These are phyloP conservation scores for Megacollybia platyphylla DNA, from an alignment of 1,284 basidiomycete species.

Conservation along the genomic window DNA sequence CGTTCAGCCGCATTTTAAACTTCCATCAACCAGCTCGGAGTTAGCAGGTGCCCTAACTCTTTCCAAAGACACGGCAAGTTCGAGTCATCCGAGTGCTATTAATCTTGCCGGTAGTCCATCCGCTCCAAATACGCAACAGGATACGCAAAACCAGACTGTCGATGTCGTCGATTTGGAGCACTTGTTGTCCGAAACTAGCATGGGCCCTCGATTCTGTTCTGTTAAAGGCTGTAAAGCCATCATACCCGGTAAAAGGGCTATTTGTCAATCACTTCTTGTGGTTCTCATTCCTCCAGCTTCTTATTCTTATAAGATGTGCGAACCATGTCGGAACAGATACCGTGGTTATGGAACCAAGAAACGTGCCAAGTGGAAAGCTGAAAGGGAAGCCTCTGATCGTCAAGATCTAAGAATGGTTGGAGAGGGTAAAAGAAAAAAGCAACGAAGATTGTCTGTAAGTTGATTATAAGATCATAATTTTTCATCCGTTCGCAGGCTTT, in stretches of 20 bases:
- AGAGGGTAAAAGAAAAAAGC: slow-evolving; percentile 25
- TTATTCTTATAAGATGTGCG: slow-evolving; percentile 44
- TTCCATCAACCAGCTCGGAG: slow-evolving; percentile 16
- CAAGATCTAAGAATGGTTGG: slow-evolving; percentile 16
- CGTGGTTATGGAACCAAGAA: slow-evolving; percentile 40
- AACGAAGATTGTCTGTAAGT: slow-evolving; percentile 21
- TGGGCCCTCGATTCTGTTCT: slow-evolving; percentile 28
- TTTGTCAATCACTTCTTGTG: neutral
- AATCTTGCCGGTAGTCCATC: neutral
- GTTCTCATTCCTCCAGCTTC: slow-evolving; percentile 14
- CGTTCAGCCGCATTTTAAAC: slow-evolving; percentile 21
- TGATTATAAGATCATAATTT: neutral
- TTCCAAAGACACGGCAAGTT: slow-evolving; percentile 8
- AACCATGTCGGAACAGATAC: slow-evolving; percentile 34
- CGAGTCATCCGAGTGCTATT: neutral
- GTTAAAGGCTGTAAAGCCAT: slow-evolving; percentile 40
- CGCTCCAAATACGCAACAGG: neutral
- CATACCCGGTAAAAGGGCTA: slow-evolving; percentile 13
- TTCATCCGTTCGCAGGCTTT: slow-evolving; percentile 14
- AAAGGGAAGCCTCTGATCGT: slow-evolving; percentile 27
- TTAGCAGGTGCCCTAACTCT: slow-evolving; percentile 26
- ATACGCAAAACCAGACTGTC: neutral
- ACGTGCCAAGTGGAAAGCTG: slow-evolving; percentile 37
- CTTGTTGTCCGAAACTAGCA: neutral
- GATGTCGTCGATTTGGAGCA: neutral